Evolutionary conservation across 306 rosid species (phyloP), one percentile per base, ranked within the genome.

Genomic region (Ziziphus jujuba): DNA sequence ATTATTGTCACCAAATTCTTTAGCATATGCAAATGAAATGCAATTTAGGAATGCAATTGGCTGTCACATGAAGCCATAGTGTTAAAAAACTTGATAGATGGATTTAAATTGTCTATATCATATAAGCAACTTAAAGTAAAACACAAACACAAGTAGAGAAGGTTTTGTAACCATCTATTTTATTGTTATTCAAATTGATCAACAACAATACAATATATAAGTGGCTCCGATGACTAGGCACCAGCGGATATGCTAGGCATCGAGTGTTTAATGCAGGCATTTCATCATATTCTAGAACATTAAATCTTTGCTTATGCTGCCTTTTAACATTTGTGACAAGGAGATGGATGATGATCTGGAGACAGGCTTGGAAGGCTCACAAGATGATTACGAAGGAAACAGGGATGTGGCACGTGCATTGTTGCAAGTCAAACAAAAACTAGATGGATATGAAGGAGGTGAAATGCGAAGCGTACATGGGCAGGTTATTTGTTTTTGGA

Each of bases 361-460:
- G 54, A 56, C 89, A 65, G 69, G 82, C 80, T 82, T 86, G 74
- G 91, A 86, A 71, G 93, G 83, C 52, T 81, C 81, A 8, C 88
- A 81, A 65, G 82, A 86, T 70, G 89, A 86, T 47, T 82, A 75
- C 53, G 97, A 89, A 79, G 98, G 98, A 55, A 92, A 92, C 80
- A 89, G 82, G 85, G 98, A 92, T 63, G 98, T 95, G 63, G 81
- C 98, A 11, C 98, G 96, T 54, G 96, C 96, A 9, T 77, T 92
- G 63, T 63, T 92, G 82, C 97, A 97, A 59, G 98, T 92, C 72
- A 92, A 87, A 79, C 93, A 92, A 72, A 92, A 92, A 77, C 81
- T 92, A 61, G 98, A 92, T 77, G 97, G 98, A 51, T 92, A 87
- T 69, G 98, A 89, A 86, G 97, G 87, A 16, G 97, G 97, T 5